Percentiles rank a stretch among this genome's conserved stretches.
Evolutionary conservation across 2,329 filamentous ascomycete genomes (phyloP).

Genomic region (Thermothelomyces thermophilus): DNA sequence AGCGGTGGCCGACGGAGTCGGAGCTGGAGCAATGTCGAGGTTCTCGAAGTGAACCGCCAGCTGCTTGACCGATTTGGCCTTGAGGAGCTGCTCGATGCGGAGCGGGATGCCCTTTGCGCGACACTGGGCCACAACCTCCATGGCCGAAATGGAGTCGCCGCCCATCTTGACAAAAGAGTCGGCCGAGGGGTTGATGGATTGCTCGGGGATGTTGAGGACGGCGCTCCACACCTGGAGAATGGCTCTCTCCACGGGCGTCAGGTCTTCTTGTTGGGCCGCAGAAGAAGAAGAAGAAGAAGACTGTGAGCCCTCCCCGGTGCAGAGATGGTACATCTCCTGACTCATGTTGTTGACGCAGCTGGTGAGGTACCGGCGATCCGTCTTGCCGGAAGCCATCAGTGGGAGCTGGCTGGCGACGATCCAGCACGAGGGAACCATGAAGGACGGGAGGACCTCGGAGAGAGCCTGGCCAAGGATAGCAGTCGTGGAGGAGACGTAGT

Average conservation of each 20-base stretch:
- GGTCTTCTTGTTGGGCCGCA: constrained; percentile 28
- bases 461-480: constrained; percentile 6
- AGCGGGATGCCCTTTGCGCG: constrained; percentile 33
- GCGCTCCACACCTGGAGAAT: constrained; percentile 14
- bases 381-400: constrained; percentile 24
- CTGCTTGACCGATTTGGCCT: constrained; percentile 16
- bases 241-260: constrained; percentile 30
- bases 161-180: constrained; percentile 33
- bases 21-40: constrained; percentile 21
- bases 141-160: constrained; percentile 35
- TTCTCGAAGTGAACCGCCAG: constrained; percentile 3
- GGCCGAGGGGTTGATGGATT: neutral
- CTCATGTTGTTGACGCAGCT: constrained; percentile 38
- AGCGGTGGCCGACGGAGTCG: neutral
- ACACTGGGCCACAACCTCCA: constrained; percentile 26
- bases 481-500: neutral
- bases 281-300: constrained; percentile 27
- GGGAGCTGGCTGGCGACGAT: constrained; percentile 25
- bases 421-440: constrained; percentile 25
- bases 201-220: neutral
- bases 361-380: constrained; percentile 22
- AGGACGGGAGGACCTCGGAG: constrained; percentile 10
- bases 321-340: constrained; percentile 25
- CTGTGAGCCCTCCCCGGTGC: constrained; percentile 19
- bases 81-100: constrained; percentile 39